Evolutionary conservation across 305 asterid species (phyloP).

Genomic region (Nicotiana rustica): DNA sequence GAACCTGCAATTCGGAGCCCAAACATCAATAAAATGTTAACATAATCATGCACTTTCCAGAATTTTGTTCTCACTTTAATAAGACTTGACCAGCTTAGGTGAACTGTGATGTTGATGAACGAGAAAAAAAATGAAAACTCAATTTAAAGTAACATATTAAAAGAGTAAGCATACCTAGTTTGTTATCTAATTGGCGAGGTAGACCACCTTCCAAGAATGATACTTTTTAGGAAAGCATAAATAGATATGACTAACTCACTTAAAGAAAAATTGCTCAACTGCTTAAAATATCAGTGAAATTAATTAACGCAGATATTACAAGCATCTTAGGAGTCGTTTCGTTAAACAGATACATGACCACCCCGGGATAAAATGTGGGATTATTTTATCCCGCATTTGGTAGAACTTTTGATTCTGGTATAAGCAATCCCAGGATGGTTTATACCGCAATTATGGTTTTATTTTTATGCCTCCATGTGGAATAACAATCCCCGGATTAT

Average conservation of each 20-base stretch:
- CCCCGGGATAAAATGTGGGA: no score
- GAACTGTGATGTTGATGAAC: constrained; percentile 16
- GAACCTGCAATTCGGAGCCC: constrained; percentile 65
- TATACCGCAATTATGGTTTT: no score
- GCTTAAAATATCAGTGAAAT: not conserved
- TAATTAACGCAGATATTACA: not conserved
- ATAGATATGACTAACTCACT: constrained; percentile 17
- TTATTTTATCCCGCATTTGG: no score
- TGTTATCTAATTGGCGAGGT: constrained; percentile 2
- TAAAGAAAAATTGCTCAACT: constrained; percentile 14
- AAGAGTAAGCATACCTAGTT: not conserved
- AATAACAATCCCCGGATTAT: no score
- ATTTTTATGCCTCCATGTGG: no score
- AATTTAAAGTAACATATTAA: not conserved
- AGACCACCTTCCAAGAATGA: constrained; percentile 26
- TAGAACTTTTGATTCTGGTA: no score
- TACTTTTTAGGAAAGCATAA: not conserved
- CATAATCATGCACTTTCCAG: constrained; percentile 16
- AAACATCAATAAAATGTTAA: not conserved
- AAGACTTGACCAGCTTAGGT: constrained; percentile 27
- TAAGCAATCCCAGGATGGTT: no score
- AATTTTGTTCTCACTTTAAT: not conserved
- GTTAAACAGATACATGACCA: no score
- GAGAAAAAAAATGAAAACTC: not conserved
- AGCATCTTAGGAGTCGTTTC: not conserved